Evolutionary conservation across 1,139 yeast genomes (phyloP), one percentile per base, ranked within the genome.

Genomic region (Kodamaea derodonti): DNA sequence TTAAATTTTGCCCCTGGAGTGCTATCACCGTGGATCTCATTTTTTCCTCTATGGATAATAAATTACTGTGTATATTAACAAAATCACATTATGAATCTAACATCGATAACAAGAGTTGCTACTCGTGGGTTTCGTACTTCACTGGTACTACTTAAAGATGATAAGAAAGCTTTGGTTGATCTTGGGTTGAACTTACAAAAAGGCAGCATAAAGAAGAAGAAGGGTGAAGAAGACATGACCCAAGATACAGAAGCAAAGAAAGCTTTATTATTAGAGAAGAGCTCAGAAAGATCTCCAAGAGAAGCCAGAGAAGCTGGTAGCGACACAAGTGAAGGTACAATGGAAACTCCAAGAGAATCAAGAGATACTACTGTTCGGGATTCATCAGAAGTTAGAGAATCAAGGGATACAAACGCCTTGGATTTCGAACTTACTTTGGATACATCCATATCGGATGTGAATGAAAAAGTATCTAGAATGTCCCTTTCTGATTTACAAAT

Each of bases 401-500:
- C 6, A 18, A 18, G 9, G 22, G 9, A 6, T 9, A 7, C 22
- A 18, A 7, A 6, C 7, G 12, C 26, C 12, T 24, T 9, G 8
- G 28, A 25, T 14, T n/a, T 25, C 6, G 28, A 25, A 25, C 11
- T 12, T 8, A 13, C 28, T 6, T 14, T 13, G 11, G 28, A 25
- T 9, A 17, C 15, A 8, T 25, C 28, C 10, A 25, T 25, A 13
- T 25, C 28, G 5, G 37, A 37, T 25, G 33, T 50, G 7, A 64
- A 57, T 36, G 68, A 63, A 18, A 33, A 36, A 11, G 34, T 38
- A n/a, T 31, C 33, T 13, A 24, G 41, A 29, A 66, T 69, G 74
- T 52, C 68, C n/a, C 48, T 52, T 8, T 61, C 65, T 20, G 72
- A 69, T 39, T 46, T 69, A 20, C 41, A 49, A 33, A 56, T 65